Base-by-base conservation (phyloP, 208 protist species). In the Novymonas esmeraldas region DNA sequence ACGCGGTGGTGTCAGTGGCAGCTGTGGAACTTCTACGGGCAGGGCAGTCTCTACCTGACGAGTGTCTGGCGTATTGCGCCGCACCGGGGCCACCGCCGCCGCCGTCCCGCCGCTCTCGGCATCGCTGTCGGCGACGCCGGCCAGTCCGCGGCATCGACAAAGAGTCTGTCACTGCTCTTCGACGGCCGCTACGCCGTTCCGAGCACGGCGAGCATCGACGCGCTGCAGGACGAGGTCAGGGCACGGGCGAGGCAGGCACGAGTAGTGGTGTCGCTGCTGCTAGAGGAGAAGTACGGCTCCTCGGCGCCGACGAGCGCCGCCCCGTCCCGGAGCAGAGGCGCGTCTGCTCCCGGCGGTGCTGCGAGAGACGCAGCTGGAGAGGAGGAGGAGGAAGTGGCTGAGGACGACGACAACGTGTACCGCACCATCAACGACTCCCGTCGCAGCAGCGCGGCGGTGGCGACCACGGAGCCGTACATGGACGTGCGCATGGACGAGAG, bases 1-100 rank as follows among this genome's bases (percentile, higher is more conserved):
- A 62, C 34, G 44, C 67, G 64, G 22, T 80, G 73, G 78, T 80
- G 73, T 41, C 63, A 51, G 18, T 81, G 75, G 79, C 69, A 85
- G 59, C 52, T 85, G 64, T 48, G 56, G 39, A 65, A 73, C 49
- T 78, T 85, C 44, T 79, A 68, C 48, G 79, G 81, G 31, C 51
- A 67, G n/a, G 73, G 73, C 34, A 70, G 58, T 3, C 7, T 13
- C n/a, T 85, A 81, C 55, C 50, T 85, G 29, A 61, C 44, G 6
- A 72, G 57, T n/a, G 79, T 81, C 31, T 85, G 79, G 74, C 54
- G 57, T 34, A 70, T 61, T 41, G 22, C 55, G 26, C 49, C 59
- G 18, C 10, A 24, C 14, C 7, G 33, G 20, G 1, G 6, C 18
- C 2, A 26, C 39, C 31, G n/a, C 50, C n/a, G 51, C 58, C 36